Evolutionary conservation across 495 filamentous ascomycete species (phyloP), one percentile per base, ranked within the genome.

Genomic region (Aspergillus diversus): DNA sequence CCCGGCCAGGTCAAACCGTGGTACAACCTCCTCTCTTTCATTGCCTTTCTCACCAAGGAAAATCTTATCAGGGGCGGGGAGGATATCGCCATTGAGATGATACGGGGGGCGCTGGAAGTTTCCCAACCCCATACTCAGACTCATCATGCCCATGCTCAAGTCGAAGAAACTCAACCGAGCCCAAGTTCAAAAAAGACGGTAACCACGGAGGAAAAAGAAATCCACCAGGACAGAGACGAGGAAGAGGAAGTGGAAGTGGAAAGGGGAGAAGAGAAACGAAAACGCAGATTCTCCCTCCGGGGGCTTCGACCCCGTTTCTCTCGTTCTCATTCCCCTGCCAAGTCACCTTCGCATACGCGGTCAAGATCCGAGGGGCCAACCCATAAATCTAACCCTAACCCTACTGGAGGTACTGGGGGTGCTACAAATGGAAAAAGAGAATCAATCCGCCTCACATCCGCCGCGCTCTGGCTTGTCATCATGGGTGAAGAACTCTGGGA

Each of bases 401-500:
- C 39, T 5, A 4, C 4, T 43, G 46, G 16, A 50, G n/a, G 16
- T 7, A 17, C 13, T 33, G 1, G 0, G 12, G 32, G 32, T 12
- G 33, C 4, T n/a, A 15, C 27, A 33, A 7, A 7, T 51, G 7
- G 46, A 60, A 35, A 34, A 48, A 12, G 7, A 57, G 7, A 27
- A 12, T 16, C 31, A 8, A 33, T 6, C 43, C 17, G 53, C 61
- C 15, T 60, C 50, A 53, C 66, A 0, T 59, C 55, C 2, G 64
- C 66, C 2, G 55, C 60, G 3, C 48, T 71, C 4, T 71, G 66
- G 66, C 48, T 60, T 9, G 50, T 71, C 17, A 58, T 71, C 33
- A 68, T 67, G 59, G 69, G 69, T 12, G 74, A 42, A 76, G 78
- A 15, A 65, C 66, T 61, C 57, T 73, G 50, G 32, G 43, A 33